Evolutionary conservation across 2,329 filamentous ascomycete species (phyloP), one percentile per base, ranked within the genome.

Genomic region (Sporothrix mexicana): DNA sequence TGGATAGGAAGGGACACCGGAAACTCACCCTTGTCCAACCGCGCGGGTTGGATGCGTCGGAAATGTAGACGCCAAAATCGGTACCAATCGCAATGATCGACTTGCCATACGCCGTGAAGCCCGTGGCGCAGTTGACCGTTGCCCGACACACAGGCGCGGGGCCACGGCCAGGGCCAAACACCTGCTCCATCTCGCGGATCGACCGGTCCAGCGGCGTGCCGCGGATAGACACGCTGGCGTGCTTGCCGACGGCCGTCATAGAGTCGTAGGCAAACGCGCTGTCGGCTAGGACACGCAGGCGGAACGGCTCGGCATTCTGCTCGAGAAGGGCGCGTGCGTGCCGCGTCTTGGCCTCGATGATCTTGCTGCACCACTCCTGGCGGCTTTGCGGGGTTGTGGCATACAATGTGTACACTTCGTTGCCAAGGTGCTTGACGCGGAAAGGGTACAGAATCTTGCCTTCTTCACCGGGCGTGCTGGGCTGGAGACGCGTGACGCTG

Each of bases 261-360:
- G 85, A 83, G 76, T 97, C 93, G 77, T 94, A 95, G 12, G 92
- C 91, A 80, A 99, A 99, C 0, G 95, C 93, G 59, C 93, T 92
- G 79, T 99, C 96, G 0, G 96, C 95, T 80, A 99, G 91, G 9
- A 99, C 94, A 25, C 94, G 91, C 8, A 99, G 84, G 69, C 93
- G 88, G 87, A 99, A 99, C 0, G 96, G 96, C 80, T 99, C 96
- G 0, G 96, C 95, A 79, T 98, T 97, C 79, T 99, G 96, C 3
- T 93, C 90, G 81, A 93, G 93, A 5, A 98, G 85, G 2, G 95
- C 93, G 69, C 94, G 92, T 25, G 96, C 96, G 80, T 99, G 95
- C 73, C 92, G 91, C 7, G 94, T 97, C 85, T 99, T 99, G 45
- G 96, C 96, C 81, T 97, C 92, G 62, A 97, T 91, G 77, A 99